These are phyloP conservation scores for Geotrichum aggregatum DNA, from an alignment of 1,139 yeast species.

Conservation along the genomic window DNA sequence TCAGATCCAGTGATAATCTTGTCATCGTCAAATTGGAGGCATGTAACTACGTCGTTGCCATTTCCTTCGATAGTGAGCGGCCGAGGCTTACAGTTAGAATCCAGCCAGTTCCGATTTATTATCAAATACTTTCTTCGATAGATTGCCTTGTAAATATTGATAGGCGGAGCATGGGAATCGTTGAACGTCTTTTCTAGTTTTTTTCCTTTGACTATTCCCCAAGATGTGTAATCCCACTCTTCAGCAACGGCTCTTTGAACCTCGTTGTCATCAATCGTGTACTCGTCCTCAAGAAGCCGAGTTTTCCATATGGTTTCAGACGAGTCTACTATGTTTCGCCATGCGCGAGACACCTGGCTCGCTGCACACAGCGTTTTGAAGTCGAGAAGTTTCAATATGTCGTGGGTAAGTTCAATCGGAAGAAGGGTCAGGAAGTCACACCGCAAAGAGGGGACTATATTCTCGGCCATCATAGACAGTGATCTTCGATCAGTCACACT, in stretches of 20 bases:
- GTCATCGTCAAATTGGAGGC: slow-evolving; percentile 88
- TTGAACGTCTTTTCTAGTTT: slow-evolving; percentile 12
- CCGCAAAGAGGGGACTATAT: slow-evolving; percentile 57
- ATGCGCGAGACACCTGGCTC: slow-evolving; percentile 60
- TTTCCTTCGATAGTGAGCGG: slow-evolving; percentile 69
- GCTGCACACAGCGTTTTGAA: slow-evolving; percentile 58
- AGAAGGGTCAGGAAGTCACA: slow-evolving; percentile 67
- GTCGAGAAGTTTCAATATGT: slow-evolving; percentile 66
- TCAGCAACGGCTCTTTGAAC: slow-evolving; percentile 34
- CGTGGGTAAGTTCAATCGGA: slow-evolving; percentile 72
- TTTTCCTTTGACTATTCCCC: slow-evolving; percentile 28
- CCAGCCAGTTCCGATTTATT: slow-evolving; percentile 69
- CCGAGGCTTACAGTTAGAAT: slow-evolving; percentile 64
- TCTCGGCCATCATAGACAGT: slow-evolving; percentile 60
- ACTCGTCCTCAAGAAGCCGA: slow-evolving; percentile 36
- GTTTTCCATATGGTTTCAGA: slow-evolving; percentile 46
- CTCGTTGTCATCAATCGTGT: slow-evolving; percentile 29
- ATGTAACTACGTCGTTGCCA: slow-evolving; percentile 82
- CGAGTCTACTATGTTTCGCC: slow-evolving; percentile 63
- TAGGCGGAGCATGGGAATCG: slow-evolving; percentile 21
- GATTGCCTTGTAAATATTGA: slow-evolving; percentile 49
- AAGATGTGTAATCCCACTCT: slow-evolving; percentile 38
- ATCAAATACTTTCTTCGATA: slow-evolving; percentile 66
- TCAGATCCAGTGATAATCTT: slow-evolving; percentile 92
- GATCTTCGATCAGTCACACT: slow-evolving; percentile 50